Evolutionary conservation across 805 yeast species (phyloP), one percentile per base, ranked within the genome.

Genomic region (Candida xyloterini): DNA sequence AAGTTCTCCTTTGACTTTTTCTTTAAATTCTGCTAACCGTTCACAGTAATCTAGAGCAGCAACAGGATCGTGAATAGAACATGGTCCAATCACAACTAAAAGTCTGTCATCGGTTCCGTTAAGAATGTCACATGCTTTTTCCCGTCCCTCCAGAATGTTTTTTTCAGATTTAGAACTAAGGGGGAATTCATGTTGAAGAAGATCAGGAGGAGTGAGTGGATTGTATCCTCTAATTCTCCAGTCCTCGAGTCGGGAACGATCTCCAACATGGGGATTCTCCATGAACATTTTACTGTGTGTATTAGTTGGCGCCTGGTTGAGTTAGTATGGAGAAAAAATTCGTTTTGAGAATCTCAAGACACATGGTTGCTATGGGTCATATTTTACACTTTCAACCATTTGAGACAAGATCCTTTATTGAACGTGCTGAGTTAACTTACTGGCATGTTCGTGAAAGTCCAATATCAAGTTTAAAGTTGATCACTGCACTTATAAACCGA

Each of bases 151-250:
- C 30, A 85, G 60, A 44, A 91, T 87, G 39, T 71, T 81, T 40
- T 76, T 67, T 51, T 76, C 76, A 38, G 84, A 76, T 33, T 66
- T 64, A 37, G 71, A 74, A 25, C 83, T 70, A 33, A 88, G 75
- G 29, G 87, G 91, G 60, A 73, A 73, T 63, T 91, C 96, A 51
- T 83, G 85, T 66, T 90, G 96, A 28, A 91, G 75, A 42, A 90
- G 73, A 58, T 87, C 96, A 20, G 99, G 98, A 10, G 98, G 86
- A n/a, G 95, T 84, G 48, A 91, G 73, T 15, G 98, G 98, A 59
- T 89, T 91, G 74, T 91, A 91, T 28, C 97, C 98, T 30, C 76
- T 70, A 53, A 84, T 80, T 68, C 87, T 73, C 81, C 83, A 79
- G 59, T 82, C 88, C 64, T 82, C 88, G 57, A 81, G 60, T 47